These are phyloP conservation scores for Rhizophora apiculata DNA, from an alignment of 345 rosid genomes.

Conservation along the genomic window DNA sequence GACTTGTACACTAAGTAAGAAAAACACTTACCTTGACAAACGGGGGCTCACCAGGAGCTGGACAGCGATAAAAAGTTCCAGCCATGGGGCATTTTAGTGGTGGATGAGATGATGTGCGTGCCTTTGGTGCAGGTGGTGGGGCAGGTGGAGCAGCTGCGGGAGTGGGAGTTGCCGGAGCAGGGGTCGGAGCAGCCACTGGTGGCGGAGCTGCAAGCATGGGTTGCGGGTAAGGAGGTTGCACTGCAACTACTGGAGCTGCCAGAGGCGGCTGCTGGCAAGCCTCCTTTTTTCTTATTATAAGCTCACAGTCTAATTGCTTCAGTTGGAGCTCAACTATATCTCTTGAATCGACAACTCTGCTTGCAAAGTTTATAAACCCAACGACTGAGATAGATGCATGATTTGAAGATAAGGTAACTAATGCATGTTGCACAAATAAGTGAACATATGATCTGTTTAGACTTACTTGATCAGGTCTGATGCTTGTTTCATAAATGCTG, in stretches of 20 bases:
- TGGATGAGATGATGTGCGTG: slow-evolving; percentile 49
- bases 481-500: slow-evolving; percentile 80
- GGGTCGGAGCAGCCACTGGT: slow-evolving; percentile 25
- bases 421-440: too few relatives aligned
- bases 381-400: background rate
- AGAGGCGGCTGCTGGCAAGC: slow-evolving; percentile 52
- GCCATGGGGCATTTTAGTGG: slow-evolving; percentile 91
- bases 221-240: slow-evolving; percentile 48
- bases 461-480: slow-evolving; percentile 87
- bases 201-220: slow-evolving; percentile 42
- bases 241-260: slow-evolving; percentile 33
- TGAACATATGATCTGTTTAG: slow-evolving; percentile 1
- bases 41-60: slow-evolving; percentile 89
- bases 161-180: slow-evolving; percentile 35
- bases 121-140: slow-evolving; percentile 41
- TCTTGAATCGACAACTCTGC: slow-evolving; percentile 92
- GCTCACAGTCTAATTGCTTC: slow-evolving; percentile 80
- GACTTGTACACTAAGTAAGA: background rate
- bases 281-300: slow-evolving; percentile 77
- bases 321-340: slow-evolving; percentile 81
- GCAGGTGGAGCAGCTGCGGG: slow-evolving; percentile 35
- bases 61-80: slow-evolving; percentile 83
- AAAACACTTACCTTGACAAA: slow-evolving; percentile 73
- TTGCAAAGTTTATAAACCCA: slow-evolving; percentile 14
- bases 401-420: background rate